These are phyloP conservation scores for Margaritispora aquatica DNA, from an alignment of 495 filamentous ascomycete species.

Conservation along the genomic window DNA sequence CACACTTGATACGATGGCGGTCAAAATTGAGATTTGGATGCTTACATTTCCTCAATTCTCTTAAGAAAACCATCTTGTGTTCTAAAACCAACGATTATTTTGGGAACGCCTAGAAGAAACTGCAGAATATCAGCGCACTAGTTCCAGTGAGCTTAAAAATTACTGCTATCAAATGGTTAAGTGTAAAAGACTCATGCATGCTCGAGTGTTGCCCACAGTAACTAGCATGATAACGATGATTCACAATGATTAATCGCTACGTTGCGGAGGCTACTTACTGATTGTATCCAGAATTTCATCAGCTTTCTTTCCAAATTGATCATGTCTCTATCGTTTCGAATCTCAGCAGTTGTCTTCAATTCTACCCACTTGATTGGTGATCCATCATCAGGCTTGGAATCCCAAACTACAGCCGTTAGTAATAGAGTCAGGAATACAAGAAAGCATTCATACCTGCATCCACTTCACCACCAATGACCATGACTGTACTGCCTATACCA, in stretches of 20 bases:
- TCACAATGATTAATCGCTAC: no score
- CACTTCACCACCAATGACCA: slow-evolving; percentile 91
- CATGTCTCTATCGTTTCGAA: slow-evolving; percentile 55
- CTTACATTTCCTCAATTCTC: slow-evolving; percentile 67
- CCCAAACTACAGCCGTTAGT: slow-evolving; percentile 60
- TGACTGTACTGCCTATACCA: slow-evolving; percentile 61
- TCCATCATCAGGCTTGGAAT: slow-evolving; percentile 58
- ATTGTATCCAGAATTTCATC: slow-evolving; percentile 94
- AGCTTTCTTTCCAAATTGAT: slow-evolving; percentile 81
- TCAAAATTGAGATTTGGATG: no score
- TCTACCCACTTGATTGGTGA: slow-evolving; percentile 85
- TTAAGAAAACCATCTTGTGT: slow-evolving; percentile 64
- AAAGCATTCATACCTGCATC: slow-evolving; percentile 50
- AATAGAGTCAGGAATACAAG: slow-evolving; percentile 24
- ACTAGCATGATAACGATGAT: no score
- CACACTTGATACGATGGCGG: no score
- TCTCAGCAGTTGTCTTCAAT: slow-evolving; percentile 81
- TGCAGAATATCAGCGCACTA: no score
- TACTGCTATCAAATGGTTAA: no score
- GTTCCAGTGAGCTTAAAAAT: no score
- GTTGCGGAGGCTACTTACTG: no score
- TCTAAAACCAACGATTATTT: slow-evolving; percentile 86
- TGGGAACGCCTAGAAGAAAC: slow-evolving; percentile 90
- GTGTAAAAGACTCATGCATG: no score
- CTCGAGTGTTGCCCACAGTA: no score